Evolutionary conservation across 768 basidiomycete genomes (phyloP), one percentile per base, ranked within the genome.

Genomic region (Lanmaoa pseudosensibilis): DNA sequence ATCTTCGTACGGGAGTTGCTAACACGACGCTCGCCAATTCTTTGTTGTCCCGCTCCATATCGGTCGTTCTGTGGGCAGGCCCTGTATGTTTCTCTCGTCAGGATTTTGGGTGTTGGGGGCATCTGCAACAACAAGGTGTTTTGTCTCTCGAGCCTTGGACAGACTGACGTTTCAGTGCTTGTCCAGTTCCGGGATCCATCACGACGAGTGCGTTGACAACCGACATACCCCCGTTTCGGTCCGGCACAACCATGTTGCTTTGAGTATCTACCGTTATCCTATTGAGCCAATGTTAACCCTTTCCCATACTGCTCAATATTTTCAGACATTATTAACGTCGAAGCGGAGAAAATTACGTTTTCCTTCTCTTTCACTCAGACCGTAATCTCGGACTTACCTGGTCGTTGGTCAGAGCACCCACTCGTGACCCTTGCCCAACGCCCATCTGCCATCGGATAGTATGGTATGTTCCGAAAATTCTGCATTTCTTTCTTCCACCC

Each of bases 151-250:
- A 45, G 23, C 27, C 2, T 48, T 36, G 30, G 39, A 57, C 59
- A 34, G 21, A 11, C 38, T 30, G 25, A 39, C 38, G 46, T 34
- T 44, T 43, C 44, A 2, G 16, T 19, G 37, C 27, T 5, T 12
- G 16, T 16, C 21, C 2, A 27, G 25, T 38, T 27, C 30, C 39
- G n/a, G n/a, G n/a, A n/a, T 50, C 43, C 60, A 43, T 63, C 62
- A 47, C 63, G 49, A 65, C 62, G 54, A 63, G 58, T 50, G 58
- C 47, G 23, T 30, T 65, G 50, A 38, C 62, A 61, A 63, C 62
- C 63, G 21, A 41, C 1, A n/a, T 13, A 15, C 12, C 15, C 23
- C 33, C 55, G 23, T 18, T 30, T 32, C 57, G 44, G 58, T 21
- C 48, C 49, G 48, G 23, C 33, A 23, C 16, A 21, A 37, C 16